Conservation (phyloP, 2,329 filamentous ascomycete species). For the Penicillium sp. region DNA sequence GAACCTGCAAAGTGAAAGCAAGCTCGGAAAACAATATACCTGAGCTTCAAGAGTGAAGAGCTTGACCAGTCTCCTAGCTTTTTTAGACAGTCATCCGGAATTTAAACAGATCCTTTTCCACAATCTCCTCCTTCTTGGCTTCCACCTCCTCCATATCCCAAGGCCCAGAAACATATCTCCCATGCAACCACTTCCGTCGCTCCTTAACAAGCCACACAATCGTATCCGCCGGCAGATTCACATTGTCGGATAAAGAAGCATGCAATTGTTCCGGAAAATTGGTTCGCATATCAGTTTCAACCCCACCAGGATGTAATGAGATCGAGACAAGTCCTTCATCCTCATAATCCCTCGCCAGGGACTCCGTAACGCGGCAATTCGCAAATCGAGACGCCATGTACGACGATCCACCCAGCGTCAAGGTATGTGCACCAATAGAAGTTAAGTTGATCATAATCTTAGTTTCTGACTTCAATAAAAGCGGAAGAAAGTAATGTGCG, state of each 20-base stretch:
- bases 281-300: conserved; percentile 40
- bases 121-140: conserved; percentile 43
- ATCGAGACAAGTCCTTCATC: conserved; percentile 45
- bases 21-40: neutral
- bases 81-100: conserved; percentile 4
- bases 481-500: conserved; percentile 5
- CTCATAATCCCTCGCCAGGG: conserved; percentile 48
- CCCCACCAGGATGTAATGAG: conserved; percentile 42
- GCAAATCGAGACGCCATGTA: conserved; percentile 55
- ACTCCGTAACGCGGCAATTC: conserved; percentile 51
- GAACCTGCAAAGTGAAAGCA: neutral
- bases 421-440: conserved; percentile 39
- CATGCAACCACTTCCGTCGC: conserved; percentile 47
- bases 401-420: conserved; percentile 36
- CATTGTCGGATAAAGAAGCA: conserved; percentile 34
- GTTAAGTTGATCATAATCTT: conserved; percentile 10
- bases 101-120: conserved; percentile 24
- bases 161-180: conserved; percentile 45
- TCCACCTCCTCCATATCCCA: conserved; percentile 53
- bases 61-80: no score
- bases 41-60: neutral
- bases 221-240: conserved; percentile 45
- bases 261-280: conserved; percentile 32
- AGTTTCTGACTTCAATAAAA: conserved; percentile 3
- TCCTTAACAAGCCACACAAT: conserved; percentile 46